Conservation (phyloP, 2,329 filamentous ascomycete species). For the Neocucurbitaria cava region DNA sequence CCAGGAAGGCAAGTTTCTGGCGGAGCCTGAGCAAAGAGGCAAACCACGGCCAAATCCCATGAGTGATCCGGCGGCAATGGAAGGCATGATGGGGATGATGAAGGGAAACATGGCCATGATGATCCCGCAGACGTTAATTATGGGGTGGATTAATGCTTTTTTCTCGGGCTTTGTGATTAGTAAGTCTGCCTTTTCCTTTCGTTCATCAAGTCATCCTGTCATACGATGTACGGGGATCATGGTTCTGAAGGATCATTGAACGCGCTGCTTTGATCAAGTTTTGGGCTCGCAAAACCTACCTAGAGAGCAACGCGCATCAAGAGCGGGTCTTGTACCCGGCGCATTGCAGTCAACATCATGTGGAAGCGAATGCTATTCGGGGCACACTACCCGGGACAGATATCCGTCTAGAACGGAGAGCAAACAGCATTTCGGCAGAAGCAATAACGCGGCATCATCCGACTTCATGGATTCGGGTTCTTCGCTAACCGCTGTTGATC, state of each 20-base stretch:
- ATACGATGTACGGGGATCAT: neutral
- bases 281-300: neutral
- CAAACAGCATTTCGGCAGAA: neutral
- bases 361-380: neutral
- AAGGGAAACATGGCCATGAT: slow-evolving; percentile 99
- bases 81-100: slow-evolving; percentile 99
- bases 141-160: slow-evolving; percentile 99
- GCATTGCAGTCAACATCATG: neutral
- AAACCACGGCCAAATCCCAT: slow-evolving; percentile 93
- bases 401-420: neutral
- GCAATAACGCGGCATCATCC: slow-evolving; percentile 6
- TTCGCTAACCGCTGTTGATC: slow-evolving; percentile 22
- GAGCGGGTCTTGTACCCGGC: neutral
- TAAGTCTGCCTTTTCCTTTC: slow-evolving; percentile 55
- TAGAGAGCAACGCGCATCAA: neutral
- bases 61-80: slow-evolving; percentile 95
- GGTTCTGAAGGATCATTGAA: neutral
- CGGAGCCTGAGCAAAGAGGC: slow-evolving; percentile 84
- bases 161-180: slow-evolving; percentile 98
- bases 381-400: neutral
- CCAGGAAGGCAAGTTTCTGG: slow-evolving; percentile 86
- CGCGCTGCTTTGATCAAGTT: neutral
- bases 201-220: neutral
- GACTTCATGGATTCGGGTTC: slow-evolving; percentile 1
- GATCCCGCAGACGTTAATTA: slow-evolving; percentile 96